Evolutionary conservation across 2,329 filamentous ascomycete species (phyloP).

Genomic region (Tolypocladium inflatum): DNA sequence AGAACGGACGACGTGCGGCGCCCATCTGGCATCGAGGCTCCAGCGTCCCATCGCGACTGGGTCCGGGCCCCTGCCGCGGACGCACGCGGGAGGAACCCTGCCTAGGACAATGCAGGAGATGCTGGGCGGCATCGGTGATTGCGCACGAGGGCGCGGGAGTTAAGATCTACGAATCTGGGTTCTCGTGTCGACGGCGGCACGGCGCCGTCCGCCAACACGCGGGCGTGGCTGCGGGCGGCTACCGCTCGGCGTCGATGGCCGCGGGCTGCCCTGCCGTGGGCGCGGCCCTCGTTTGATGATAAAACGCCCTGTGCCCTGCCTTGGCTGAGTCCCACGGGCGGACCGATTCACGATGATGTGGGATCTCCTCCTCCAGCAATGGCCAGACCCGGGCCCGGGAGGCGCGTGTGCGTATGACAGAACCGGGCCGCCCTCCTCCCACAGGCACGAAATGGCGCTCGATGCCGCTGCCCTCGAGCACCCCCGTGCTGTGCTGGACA

Average conservation of each 20-base stretch:
- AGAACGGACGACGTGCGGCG: neutral
- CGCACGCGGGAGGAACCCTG: neutral
- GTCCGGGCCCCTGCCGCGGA: neutral
- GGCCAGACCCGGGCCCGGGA: neutral
- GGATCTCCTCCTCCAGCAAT: neutral
- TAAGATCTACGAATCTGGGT: neutral
- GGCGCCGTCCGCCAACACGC: neutral
- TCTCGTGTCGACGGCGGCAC: neutral
- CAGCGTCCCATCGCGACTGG: neutral
- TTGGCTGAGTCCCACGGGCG: neutral
- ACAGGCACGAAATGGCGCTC: neutral
- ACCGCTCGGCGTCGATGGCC: too few relatives aligned
- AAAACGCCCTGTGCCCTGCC: neutral
- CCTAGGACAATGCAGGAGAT: neutral
- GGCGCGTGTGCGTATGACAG: neutral
- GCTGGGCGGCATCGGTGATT: neutral
- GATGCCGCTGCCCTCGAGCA: neutral
- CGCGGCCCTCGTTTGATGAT: neutral
- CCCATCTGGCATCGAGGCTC: neutral
- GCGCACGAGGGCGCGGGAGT: neutral
- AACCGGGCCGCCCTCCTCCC: neutral
- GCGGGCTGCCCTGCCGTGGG: neutral
- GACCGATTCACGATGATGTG: neutral
- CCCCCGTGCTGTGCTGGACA: neutral
- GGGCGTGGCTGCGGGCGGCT: neutral